Evolutionary conservation across 2,329 filamentous ascomycete species (phyloP).

Genomic region (Ophiostoma populinum): DNA sequence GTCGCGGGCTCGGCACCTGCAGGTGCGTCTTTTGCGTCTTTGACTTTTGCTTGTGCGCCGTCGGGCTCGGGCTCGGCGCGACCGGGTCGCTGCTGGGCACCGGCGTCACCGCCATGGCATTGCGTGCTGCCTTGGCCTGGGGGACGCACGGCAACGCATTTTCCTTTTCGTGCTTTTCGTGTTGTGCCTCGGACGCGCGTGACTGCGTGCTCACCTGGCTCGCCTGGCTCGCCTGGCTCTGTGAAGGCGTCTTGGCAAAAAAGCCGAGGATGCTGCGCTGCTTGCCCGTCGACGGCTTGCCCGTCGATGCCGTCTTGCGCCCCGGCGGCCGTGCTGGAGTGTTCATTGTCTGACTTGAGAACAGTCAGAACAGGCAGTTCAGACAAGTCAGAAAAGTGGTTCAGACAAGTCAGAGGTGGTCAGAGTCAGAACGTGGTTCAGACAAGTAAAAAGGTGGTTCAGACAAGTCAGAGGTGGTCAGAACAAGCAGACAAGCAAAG

Average conservation of each 20-base stretch:
- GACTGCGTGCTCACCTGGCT: too few species aligned
- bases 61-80: slow-evolving; percentile 35
- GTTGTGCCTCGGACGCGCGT: slow-evolving; percentile 8
- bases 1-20: slow-evolving; percentile 26
- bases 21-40: slow-evolving; percentile 29
- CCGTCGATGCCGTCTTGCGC: slow-evolving; percentile 27
- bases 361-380: too few species aligned
- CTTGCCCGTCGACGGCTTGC: slow-evolving; percentile 31
- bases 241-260: slow-evolving; percentile 41
- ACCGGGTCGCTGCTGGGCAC: slow-evolving; percentile 64
- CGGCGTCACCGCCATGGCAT: slow-evolving; percentile 41
- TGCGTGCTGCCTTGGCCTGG: slow-evolving; percentile 27
- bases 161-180: slow-evolving; percentile 8
- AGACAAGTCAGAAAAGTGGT: too few species aligned
- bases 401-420: too few species aligned
- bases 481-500: too few species aligned
- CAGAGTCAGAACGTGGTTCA: too few species aligned
- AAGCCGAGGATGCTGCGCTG: slow-evolving; percentile 66
- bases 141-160: slow-evolving; percentile 24
- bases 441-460: too few species aligned
- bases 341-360: too few species aligned
- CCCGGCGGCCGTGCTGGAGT: slow-evolving; percentile 20
- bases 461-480: too few species aligned
- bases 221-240: slow-evolving; percentile 6
- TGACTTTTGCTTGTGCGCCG: slow-evolving; percentile 46